These are phyloP conservation scores for Sinapis alba DNA, from an alignment of 441 rosid species.

Conservation along the genomic window DNA sequence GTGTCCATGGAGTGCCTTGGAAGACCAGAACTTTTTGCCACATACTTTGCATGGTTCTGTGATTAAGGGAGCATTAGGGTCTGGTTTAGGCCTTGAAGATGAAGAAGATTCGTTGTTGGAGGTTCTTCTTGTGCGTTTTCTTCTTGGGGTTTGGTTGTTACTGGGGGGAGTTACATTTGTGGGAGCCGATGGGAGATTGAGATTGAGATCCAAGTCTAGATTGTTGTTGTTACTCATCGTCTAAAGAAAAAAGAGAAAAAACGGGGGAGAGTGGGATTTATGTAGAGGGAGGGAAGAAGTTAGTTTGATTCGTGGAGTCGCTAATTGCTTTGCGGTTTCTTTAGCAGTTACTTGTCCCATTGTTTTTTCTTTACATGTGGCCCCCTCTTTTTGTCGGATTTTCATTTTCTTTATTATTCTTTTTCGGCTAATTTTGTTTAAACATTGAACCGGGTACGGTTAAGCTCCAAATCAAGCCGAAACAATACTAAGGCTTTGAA, in stretches of 20 bases:
- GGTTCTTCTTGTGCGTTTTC: constrained; percentile 51
- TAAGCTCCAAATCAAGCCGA: neutral
- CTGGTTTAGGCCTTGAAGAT: constrained; percentile 51
- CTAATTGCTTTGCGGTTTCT: constrained; percentile 16
- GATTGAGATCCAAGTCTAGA: constrained; percentile 15
- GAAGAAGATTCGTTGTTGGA: constrained; percentile 36
- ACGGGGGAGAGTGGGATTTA: constrained; percentile 6
- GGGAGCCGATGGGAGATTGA: neutral
- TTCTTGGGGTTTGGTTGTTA: constrained; percentile 44
- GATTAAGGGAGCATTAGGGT: constrained; percentile 62
- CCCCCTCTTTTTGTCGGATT: constrained; percentile 8
- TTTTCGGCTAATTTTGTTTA: neutral
- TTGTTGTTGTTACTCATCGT: constrained; percentile 14
- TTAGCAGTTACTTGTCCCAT: constrained; percentile 31
- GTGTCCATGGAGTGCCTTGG: constrained; percentile 86
- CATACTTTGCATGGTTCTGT: constrained; percentile 76
- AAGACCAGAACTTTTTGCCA: constrained; percentile 65
- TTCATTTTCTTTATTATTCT: neutral
- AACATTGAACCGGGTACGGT: neutral
- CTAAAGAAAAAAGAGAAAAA: constrained; percentile 4
- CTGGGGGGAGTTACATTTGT: constrained; percentile 10
- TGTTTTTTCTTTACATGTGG: neutral
- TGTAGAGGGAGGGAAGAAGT: constrained; percentile 1
- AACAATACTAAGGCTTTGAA: neutral
- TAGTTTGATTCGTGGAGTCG: constrained; percentile 22